Evolutionary conservation across 2,329 filamentous ascomycete genomes (phyloP).

Genomic region (Periconia sp.): DNA sequence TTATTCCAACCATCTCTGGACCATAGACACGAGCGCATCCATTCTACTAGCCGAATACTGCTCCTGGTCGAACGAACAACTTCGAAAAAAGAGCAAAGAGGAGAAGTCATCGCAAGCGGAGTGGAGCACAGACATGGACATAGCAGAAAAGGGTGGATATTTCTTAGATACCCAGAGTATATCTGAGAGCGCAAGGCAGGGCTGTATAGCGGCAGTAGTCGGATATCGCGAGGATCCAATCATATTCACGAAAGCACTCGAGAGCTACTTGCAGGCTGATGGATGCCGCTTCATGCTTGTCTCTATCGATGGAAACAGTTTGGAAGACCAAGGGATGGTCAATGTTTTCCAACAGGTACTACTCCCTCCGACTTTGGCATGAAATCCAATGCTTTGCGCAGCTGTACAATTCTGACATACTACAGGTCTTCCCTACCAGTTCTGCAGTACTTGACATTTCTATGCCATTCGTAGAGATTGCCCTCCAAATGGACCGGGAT

Average conservation of each 20-base stretch:
- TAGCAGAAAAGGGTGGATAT: conserved; percentile 18
- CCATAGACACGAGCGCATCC: conserved; percentile 26
- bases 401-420: not conserved
- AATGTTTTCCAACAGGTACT: conserved; percentile 25
- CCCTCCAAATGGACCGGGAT: conserved; percentile 1
- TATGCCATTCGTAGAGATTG: conserved; percentile 4
- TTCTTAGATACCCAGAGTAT: not conserved
- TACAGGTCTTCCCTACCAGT: not conserved
- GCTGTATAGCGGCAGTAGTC: conserved; percentile 32
- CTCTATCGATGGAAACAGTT: conserved; percentile 32
- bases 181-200: conserved; percentile 6
- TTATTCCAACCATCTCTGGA: conserved; percentile 25
- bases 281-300: conserved; percentile 18
- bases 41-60: conserved; percentile 32
- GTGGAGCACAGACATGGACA: conserved; percentile 3
- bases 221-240: conserved; percentile 36
- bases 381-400: not conserved
- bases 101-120: conserved; percentile 15
- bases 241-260: conserved; percentile 28
- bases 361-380: not conserved
- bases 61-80: conserved; percentile 25
- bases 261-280: conserved; percentile 23
- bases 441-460: conserved; percentile 1
- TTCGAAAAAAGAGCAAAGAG: conserved; percentile 6
- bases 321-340: conserved; percentile 34